Percentiles rank a stretch among this genome's conserved stretches.
These are phyloP conservation scores for Balamuthia mandrillaris DNA, from an alignment of 208 protist species.

Conservation along the genomic window DNA sequence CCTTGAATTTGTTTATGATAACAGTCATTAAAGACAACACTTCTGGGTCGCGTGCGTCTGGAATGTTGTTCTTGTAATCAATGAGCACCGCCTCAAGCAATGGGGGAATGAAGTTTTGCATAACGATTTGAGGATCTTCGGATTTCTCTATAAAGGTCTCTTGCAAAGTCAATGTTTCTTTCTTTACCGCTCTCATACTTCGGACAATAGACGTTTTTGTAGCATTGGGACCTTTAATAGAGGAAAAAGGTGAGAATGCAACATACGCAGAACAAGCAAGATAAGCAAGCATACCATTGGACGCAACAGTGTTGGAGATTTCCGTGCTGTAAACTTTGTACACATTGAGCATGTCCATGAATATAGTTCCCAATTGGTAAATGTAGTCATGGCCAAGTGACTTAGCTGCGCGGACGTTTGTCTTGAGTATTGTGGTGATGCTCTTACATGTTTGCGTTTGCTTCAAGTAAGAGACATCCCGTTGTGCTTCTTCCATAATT, in stretches of 20 bases:
- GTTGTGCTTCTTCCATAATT: conserved; percentile 68
- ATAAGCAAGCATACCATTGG: conserved; percentile 35
- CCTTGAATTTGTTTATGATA: conserved; percentile 84
- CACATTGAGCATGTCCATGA: conserved; percentile 87
- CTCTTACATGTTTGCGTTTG: conserved; percentile 70
- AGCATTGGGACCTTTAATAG: background rate
- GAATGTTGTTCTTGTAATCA: conserved; percentile 88
- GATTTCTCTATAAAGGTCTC: conserved; percentile 87
- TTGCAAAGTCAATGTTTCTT: conserved; percentile 90
- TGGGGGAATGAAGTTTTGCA: conserved; percentile 84
- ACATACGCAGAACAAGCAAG: background rate
- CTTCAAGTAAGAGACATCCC: conserved; percentile 67
- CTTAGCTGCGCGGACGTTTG: conserved; percentile 85
- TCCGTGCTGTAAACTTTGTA: conserved; percentile 86
- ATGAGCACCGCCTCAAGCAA: conserved; percentile 90
- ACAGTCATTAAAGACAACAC: conserved; percentile 86
- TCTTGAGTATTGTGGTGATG: conserved; percentile 88
- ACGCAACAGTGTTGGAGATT: conserved; percentile 67
- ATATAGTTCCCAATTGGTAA: conserved; percentile 86
- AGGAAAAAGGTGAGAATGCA: no score
- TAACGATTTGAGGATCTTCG: conserved; percentile 74
- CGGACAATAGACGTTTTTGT: conserved; percentile 51
- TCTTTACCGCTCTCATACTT: conserved; percentile 88
- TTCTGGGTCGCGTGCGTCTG: conserved; percentile 86
- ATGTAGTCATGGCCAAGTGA: conserved; percentile 86